Evolutionary conservation across 176 grass and related monocot genomes (phyloP).

Genomic region (Eragrostis nindensis): DNA sequence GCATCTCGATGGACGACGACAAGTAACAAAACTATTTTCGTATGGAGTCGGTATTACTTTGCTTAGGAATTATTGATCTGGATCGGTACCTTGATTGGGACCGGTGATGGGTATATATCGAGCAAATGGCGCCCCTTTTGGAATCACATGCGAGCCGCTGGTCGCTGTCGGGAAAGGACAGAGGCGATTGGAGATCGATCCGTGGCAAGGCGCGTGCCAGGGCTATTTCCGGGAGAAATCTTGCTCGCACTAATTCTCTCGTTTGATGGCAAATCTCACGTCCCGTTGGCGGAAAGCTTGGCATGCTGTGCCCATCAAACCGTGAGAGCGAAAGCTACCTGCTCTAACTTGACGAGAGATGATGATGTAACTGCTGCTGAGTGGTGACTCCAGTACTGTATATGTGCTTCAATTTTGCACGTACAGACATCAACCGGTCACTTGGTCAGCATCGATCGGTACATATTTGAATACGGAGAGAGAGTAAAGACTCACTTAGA

Average conservation of each 20-base stretch:
- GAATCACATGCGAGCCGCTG: conserved; percentile 30
- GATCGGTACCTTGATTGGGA: conserved; percentile 2
- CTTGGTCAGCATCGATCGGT: no score
- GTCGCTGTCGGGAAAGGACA: conserved; percentile 17
- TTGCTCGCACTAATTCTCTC: not conserved
- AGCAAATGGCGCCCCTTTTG: conserved; percentile 13
- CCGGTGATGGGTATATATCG: not conserved
- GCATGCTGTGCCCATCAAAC: not conserved
- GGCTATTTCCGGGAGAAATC: not conserved
- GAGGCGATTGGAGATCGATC: conserved; percentile 4
- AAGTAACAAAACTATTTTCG: no score
- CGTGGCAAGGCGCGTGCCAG: not conserved
- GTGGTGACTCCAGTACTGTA: not conserved
- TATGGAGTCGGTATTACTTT: not conserved
- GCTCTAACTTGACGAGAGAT: not conserved
- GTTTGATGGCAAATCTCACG: conserved; percentile 13
- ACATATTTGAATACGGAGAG: no score
- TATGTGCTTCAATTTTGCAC: not conserved
- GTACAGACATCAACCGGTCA: no score
- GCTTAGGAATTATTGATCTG: not conserved
- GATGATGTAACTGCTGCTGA: no score
- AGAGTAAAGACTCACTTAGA: no score
- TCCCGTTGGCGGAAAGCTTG: not conserved
- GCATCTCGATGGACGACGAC: no score
- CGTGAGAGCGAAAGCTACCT: conserved; percentile 11